Conservation (phyloP, 345 rosid genomes). For the Pseudoturritis turrita region DNA sequence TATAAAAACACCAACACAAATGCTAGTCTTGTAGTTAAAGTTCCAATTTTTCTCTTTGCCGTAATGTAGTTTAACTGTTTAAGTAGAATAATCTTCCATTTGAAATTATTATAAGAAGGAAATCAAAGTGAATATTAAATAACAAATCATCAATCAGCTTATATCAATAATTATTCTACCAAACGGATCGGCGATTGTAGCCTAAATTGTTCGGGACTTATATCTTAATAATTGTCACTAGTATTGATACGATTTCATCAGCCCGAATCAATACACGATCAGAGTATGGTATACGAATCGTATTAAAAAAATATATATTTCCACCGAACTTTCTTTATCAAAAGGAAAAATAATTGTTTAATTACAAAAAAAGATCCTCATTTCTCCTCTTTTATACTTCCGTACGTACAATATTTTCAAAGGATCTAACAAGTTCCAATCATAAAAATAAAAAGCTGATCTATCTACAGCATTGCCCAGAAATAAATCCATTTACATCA, state of each 20-base stretch:
- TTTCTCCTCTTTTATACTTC: slow-evolving; percentile 6
- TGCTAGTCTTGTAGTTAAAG: background rate
- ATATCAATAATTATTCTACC: background rate
- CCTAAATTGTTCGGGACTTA: background rate
- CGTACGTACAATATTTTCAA: slow-evolving; percentile 6
- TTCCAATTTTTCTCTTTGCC: background rate
- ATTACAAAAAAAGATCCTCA: background rate
- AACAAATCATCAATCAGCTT: background rate
- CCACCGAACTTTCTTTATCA: background rate
- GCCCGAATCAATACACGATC: background rate
- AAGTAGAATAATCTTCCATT: background rate
- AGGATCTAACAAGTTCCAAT: background rate
- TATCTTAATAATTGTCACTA: background rate
- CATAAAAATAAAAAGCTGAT: background rate
- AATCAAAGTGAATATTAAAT: background rate
- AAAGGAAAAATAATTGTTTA: slow-evolving; percentile 5
- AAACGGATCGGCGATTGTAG: background rate
- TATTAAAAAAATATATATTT: background rate
- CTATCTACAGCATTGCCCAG: slow-evolving; percentile 3
- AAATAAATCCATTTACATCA: slow-evolving; percentile 15
- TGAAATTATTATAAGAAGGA: background rate
- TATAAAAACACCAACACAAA: background rate
- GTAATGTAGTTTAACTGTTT: background rate
- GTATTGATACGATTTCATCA: background rate
- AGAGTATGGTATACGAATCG: background rate